phyloP scores from a whole-genome alignment of 169 alveolate genomes.

The Miamiensis avidus region DNA sequence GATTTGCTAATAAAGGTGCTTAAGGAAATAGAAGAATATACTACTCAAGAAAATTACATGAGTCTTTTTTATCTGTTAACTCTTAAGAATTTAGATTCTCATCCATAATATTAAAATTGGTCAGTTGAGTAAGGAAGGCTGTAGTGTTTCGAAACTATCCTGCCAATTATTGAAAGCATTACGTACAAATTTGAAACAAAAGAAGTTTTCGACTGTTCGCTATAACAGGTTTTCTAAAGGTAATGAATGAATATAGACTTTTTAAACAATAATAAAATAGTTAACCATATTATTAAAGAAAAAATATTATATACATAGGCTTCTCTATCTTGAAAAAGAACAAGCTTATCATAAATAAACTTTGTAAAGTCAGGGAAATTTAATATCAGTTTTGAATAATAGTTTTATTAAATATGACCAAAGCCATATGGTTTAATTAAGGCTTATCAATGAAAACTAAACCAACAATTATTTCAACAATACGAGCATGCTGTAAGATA shows the following conservation, averaged over 20 bases:
- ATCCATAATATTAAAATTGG: neutral
- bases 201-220: neutral
- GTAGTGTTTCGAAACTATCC: neutral
- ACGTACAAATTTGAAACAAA: neutral
- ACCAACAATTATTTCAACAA: neutral
- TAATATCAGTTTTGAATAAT: no score
- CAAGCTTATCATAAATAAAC: no score
- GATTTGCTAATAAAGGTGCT: neutral
- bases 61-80: neutral
- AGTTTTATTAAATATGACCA: neutral
- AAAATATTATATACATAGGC: neutral
- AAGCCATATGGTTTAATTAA: no score
- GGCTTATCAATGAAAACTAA: neutral
- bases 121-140: neutral
- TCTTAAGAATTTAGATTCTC: no score
- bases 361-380: no score
- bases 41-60: neutral
- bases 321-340: neutral
- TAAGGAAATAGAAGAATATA: neutral
- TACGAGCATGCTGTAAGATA: neutral
- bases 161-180: neutral
- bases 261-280: no score
- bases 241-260: no score
- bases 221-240: neutral
- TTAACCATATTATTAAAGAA: neutral